A percentile compares a stretch with the other conserved stretches of the same genome.
phyloP scores from a whole-genome alignment of 768 basidiomycete species.

The Hypholoma fasciculare region DNA sequence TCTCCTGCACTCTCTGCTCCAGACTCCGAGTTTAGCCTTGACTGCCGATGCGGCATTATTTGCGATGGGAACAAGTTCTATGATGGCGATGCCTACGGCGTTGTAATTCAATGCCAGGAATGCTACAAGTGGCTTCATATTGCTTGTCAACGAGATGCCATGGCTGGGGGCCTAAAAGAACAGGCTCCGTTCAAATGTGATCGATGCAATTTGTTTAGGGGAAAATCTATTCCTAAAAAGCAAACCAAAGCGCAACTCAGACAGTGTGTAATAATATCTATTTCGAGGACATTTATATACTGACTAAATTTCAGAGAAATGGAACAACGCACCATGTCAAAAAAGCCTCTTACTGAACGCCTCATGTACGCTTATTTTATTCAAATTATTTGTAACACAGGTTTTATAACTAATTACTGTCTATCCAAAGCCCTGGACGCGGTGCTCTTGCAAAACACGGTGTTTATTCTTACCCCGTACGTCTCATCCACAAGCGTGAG shows the following conservation, averaged over 20 bases:
- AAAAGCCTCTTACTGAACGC: not conserved
- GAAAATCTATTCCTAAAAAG: not conserved
- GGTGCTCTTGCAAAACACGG: conserved; percentile 18
- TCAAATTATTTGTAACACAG: not conserved
- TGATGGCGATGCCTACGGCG: conserved; percentile 10
- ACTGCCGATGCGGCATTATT: conserved; percentile 13
- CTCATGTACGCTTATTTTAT: not conserved
- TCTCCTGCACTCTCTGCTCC: not conserved
- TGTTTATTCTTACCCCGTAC: conserved; percentile 24
- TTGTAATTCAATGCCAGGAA: conserved; percentile 18
- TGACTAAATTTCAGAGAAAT: not conserved
- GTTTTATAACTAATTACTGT: not conserved
- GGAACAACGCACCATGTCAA: not conserved
- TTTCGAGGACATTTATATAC: not conserved
- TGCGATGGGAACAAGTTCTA: conserved; percentile 11
- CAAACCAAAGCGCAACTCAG: not conserved
- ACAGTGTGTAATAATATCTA: not conserved
- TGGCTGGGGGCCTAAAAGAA: conserved; percentile 13
- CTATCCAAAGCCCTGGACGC: conserved; percentile 11
- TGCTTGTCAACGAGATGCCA: conserved; percentile 24
- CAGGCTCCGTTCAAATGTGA: conserved; percentile 18
- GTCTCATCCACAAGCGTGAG: conserved; percentile 10
- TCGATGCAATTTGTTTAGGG: conserved; percentile 5
- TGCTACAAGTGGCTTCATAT: conserved; percentile 25
- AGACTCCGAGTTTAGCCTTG: conserved; percentile 11